Base-by-base conservation (phyloP, 2,329 filamentous ascomycete species). In the Cladosporium sp. region DNA sequence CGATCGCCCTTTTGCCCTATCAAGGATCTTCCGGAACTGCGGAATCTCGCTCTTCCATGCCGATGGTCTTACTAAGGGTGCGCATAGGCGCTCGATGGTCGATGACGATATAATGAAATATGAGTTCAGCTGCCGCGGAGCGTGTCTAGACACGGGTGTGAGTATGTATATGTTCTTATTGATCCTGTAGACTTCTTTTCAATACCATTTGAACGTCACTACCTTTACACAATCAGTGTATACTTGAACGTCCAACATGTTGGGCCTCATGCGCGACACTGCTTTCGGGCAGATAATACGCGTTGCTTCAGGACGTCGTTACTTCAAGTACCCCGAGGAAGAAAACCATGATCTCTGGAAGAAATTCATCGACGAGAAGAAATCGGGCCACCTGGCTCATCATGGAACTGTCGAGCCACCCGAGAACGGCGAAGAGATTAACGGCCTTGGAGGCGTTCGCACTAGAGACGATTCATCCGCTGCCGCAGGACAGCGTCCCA, bases 311-410 rank as follows among this genome's bases (percentile, higher is more conserved):
- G 63, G 70, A 1, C 76, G 76, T 47, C 74, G 74, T 56, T 67
- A 75, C 37, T 71, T 81, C 30, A 65, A 74, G 59, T 82, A 79
- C 60, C 72, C 74, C 30, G 79, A 82, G 69, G 80, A 83, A 61
- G 69, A 65, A 50, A 76, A 84, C 61, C 72, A 76, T 0, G 72
- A 73, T 3, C 62, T 82, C 59, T 83, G 78, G 74, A 76, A 76
- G 58, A 72, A 73, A 62, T 83, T 78, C 59, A 68, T 82, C 58
- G 74, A 80, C 60, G 69, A 73, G 45, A 77, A 81, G 59, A 82
- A 81, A 62, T 81, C 80, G 2, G 74, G 69, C 11, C 73, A 78
- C 56, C 73, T 80, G 58, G 79, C 79, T 1, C 73, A 77, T 36
- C 74, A 80, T 62, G 79, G 78, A 40, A 64, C 73, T 45, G 71